Conservation (phyloP, 345 rosid species). For the Carallia brachiata region DNA sequence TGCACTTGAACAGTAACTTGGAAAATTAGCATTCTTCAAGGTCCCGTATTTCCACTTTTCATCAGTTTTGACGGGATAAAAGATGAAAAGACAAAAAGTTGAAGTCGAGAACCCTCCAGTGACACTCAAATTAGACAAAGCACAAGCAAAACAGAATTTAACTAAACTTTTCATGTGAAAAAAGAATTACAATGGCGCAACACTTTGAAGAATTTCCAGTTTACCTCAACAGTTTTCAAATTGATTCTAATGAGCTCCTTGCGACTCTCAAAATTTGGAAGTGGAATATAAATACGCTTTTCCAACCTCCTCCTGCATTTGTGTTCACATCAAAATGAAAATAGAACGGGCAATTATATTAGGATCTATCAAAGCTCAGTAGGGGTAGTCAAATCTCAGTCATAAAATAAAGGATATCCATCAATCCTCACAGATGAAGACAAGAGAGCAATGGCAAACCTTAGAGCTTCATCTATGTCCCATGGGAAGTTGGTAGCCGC, state of each 20-base stretch:
- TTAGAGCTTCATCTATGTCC: slow-evolving; percentile 99
- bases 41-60: no score
- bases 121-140: no score
- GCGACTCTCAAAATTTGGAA: slow-evolving; percentile 97
- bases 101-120: no score
- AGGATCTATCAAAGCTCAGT: slow-evolving; percentile 9
- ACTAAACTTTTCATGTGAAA: background rate
- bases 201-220: slow-evolving; percentile 4
- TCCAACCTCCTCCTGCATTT: slow-evolving; percentile 95
- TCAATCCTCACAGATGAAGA: background rate
- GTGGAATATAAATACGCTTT: slow-evolving; percentile 97
- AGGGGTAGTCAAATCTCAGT: background rate
- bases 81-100: no score
- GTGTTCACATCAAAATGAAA: slow-evolving; percentile 16
- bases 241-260: slow-evolving; percentile 94
- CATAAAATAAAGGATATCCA: slow-evolving; percentile 1
- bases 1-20: no score
- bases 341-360: background rate
- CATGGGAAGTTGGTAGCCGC: slow-evolving; percentile 99
- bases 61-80: no score
- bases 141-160: background rate
- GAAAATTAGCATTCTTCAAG: no score
- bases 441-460: slow-evolving; percentile 40
- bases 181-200: background rate
- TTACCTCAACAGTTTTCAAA: slow-evolving; percentile 95